Conservation (phyloP, 345 rosid genomes). For the Rhodamnia argentea region DNA sequence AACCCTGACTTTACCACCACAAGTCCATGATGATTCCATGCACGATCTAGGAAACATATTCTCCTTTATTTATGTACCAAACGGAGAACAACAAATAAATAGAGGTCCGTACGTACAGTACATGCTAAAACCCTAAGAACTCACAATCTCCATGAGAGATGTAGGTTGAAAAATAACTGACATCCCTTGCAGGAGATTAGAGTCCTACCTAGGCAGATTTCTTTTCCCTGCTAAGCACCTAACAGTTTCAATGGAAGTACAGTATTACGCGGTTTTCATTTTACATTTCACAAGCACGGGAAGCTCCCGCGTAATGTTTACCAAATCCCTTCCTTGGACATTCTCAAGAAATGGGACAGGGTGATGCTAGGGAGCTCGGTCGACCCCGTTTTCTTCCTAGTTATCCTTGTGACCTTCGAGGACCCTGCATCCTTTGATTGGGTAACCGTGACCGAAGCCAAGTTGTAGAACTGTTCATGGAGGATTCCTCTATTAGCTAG, state of each 20-base stretch:
- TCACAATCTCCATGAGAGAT: not conserved
- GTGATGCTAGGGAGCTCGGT: constrained; percentile 52
- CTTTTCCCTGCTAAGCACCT: not conserved
- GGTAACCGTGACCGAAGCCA: constrained; percentile 59
- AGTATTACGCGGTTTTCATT: not conserved
- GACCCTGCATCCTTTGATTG: constrained; percentile 28
- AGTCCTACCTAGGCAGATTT: not conserved
- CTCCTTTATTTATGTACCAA: not conserved
- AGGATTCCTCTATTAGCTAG: not conserved
- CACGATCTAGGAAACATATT: not conserved
- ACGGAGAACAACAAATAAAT: not conserved
- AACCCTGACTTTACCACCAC: not conserved
- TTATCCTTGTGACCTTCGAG: constrained; percentile 56
- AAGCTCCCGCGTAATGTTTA: constrained; percentile 7
- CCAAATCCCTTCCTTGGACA: constrained; percentile 89
- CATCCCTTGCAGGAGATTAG: not conserved
- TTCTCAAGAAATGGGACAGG: constrained; percentile 53
- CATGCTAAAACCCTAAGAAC: not conserved
- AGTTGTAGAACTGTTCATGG: constrained; percentile 59
- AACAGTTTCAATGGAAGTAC: not conserved
- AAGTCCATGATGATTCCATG: not conserved
- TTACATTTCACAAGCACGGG: not conserved
- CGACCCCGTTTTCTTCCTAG: constrained; percentile 35
- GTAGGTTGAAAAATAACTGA: not conserved
- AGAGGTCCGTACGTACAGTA: not conserved